Conservation (phyloP, 2,329 filamentous ascomycete genomes). For the Corynespora cassiicola region DNA sequence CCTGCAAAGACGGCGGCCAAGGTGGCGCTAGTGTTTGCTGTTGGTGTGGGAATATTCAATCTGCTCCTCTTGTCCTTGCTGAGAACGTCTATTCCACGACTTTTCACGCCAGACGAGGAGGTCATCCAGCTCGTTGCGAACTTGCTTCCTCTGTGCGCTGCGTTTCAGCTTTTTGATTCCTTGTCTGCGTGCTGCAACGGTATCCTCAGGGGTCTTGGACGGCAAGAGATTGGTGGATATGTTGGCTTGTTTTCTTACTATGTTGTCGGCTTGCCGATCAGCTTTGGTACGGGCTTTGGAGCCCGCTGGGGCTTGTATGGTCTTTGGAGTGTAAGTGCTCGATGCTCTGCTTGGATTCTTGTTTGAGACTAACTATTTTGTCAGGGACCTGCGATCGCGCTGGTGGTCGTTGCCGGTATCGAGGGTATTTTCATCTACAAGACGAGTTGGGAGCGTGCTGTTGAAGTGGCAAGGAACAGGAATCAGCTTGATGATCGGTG, state of each 20-base stretch:
- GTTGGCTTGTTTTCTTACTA: conserved; percentile 90
- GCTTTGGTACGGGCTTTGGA: conserved; percentile 78
- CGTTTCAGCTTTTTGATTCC: conserved; percentile 90
- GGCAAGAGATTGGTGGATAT: conserved; percentile 89
- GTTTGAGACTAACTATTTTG: conserved; percentile 1
- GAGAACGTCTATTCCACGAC: conserved; percentile 74
- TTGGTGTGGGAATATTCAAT: conserved; percentile 80
- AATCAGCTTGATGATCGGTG: conserved; percentile 47
- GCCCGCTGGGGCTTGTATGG: conserved; percentile 79
- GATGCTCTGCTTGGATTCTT: background rate
- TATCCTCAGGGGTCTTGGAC: conserved; percentile 83
- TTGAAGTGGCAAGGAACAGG: conserved; percentile 64
- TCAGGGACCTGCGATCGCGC: conserved; percentile 64
- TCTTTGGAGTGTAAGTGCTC: conserved; percentile 67
- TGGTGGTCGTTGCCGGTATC: conserved; percentile 64
- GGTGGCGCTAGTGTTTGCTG: conserved; percentile 73
- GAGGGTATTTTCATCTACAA: conserved; percentile 64
- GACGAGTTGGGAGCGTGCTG: conserved; percentile 64
- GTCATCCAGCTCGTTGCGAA: conserved; percentile 70
- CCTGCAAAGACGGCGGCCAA: conserved; percentile 82
- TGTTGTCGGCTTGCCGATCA: conserved; percentile 81
- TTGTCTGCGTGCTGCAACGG: conserved; percentile 82
- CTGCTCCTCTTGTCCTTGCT: conserved; percentile 71
- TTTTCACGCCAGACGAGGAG: conserved; percentile 74
- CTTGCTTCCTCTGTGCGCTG: conserved; percentile 80